Conservation (phyloP, 2,329 filamentous ascomycete genomes). For the Penicillium sp. region DNA sequence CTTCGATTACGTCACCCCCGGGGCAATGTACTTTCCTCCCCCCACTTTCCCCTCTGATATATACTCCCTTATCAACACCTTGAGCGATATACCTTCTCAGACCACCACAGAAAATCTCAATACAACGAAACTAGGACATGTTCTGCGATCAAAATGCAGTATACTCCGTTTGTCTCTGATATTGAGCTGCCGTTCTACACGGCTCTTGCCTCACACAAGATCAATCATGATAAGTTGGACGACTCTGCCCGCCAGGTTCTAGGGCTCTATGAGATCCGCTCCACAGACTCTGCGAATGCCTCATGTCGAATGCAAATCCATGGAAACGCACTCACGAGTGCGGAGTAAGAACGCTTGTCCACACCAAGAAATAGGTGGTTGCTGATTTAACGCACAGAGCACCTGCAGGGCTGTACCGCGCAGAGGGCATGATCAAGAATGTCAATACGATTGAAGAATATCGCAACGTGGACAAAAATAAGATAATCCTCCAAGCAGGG, state of each 20-base stretch:
- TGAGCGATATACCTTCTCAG: not conserved
- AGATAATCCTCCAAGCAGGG: constrained; percentile 75
- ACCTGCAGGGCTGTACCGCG: constrained; percentile 71
- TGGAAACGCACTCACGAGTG: constrained; percentile 78
- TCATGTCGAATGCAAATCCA: constrained; percentile 90
- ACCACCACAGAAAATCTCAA: not conserved
- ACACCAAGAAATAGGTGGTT: not conserved
- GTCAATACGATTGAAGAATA: constrained; percentile 96
- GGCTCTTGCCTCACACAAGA: constrained; percentile 86
- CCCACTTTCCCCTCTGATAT: constrained; percentile 3
- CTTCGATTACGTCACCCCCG: constrained; percentile 17
- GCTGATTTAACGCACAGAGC: constrained; percentile 50
- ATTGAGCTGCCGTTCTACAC: constrained; percentile 96
- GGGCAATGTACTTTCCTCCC: not conserved
- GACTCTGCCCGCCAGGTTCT: constrained; percentile 85
- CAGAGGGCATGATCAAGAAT: constrained; percentile 92
- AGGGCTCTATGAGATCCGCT: constrained; percentile 83
- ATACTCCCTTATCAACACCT: not conserved
- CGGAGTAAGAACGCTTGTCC: constrained; percentile 63
- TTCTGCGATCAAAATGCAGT: constrained; percentile 56
- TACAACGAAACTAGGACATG: not conserved
- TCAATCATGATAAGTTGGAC: constrained; percentile 95
- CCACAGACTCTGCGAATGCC: constrained; percentile 67
- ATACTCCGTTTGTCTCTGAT: constrained; percentile 87
- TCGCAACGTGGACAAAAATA: constrained; percentile 74